Evolutionary conservation across 1,139 yeast genomes (phyloP), one percentile per base, ranked within the genome.

Genomic region (Yamadazyma jaroonii): DNA sequence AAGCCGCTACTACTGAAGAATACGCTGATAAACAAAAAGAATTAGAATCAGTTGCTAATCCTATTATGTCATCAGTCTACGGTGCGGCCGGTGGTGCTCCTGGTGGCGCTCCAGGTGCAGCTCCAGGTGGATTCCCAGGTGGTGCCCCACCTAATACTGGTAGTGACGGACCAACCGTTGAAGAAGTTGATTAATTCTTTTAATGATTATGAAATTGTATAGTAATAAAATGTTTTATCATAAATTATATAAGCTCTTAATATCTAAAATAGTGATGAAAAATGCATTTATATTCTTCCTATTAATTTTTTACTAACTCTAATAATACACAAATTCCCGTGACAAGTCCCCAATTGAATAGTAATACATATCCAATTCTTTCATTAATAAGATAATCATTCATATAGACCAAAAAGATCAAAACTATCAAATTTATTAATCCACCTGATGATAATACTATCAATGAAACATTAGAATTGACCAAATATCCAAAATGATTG

Each of bases 321-420:
- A 45, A 22, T 4, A 37, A 10, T 17, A 43, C 37, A 52, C 77
- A 74, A 2, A 72, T 41, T 2, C 53, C 29, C 1, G 80, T 77
- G 0, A 78, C 75, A 3, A 69, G 25, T 3, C 65, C 41, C 92
- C 92, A 85, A 27, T 79, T 62, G 2, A 61, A 46, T 17, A 86
- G 67, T 48, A 81, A 69, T 1, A 65, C 52, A 7, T 54, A 35
- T 0, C 95, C 95, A 17, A 84, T 72, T 32, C 59, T 59, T 39
- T 72, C 62, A 40, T 83, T 80, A 59, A 88, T 68, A 43, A 61
- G 61, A 95, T 95, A 88, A 8, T 66, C 59, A 50, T 83, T 82
- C 24, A 68, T 45, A 0, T 92, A 89, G 6, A 87, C 78, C 9
- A 71, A 57, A 3, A 77, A 42, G 11, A 79, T 54, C 37, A 86